These are phyloP conservation scores for Rhodotorula sp. DNA, from an alignment of 1,284 basidiomycete genomes.

Conservation along the genomic window DNA sequence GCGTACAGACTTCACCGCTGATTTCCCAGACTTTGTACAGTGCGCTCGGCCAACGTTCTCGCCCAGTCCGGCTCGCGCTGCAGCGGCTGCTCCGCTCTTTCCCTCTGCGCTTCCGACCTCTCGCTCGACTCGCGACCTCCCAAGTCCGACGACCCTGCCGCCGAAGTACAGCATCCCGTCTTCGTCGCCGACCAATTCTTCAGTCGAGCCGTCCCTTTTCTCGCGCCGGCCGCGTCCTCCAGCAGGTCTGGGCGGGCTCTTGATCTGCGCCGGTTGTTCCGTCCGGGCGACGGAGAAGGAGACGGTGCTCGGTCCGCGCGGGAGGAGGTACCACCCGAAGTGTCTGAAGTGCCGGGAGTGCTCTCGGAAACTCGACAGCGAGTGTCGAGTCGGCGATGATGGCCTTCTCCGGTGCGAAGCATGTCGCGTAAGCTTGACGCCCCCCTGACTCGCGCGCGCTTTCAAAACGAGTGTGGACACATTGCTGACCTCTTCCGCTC, in stretches of 20 bases:
- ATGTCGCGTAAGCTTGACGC: conserved; percentile 20
- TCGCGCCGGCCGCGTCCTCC: conserved; percentile 23
- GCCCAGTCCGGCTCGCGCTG: conserved; percentile 2
- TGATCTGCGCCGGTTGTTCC: conserved; percentile 33
- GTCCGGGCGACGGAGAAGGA: conserved; percentile 32
- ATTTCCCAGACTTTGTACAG: not conserved
- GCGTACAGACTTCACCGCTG: not conserved
- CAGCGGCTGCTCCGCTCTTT: conserved; percentile 12
- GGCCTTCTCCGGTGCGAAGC: conserved; percentile 32
- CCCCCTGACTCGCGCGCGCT: too few relatives aligned
- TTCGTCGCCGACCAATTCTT: not conserved
- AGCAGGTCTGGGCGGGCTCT: conserved; percentile 27
- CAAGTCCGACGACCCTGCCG: not conserved
- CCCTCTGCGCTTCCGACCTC: not conserved
- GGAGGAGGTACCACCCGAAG: conserved; percentile 24
- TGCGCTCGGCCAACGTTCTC: conserved; percentile 5
- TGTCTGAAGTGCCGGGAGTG: conserved; percentile 32
- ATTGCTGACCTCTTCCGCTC: too few relatives aligned
- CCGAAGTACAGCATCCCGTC: not conserved
- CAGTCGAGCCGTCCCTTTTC: conserved; percentile 19
- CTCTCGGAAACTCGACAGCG: conserved; percentile 26
- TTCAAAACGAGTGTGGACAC: too few relatives aligned
- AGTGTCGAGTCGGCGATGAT: conserved; percentile 16
- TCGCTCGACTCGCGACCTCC: not conserved
- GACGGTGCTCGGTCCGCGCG: conserved; percentile 21